These are phyloP conservation scores for Diaporthe aspalathi DNA, from an alignment of 2,329 filamentous ascomycete genomes.

Conservation along the genomic window DNA sequence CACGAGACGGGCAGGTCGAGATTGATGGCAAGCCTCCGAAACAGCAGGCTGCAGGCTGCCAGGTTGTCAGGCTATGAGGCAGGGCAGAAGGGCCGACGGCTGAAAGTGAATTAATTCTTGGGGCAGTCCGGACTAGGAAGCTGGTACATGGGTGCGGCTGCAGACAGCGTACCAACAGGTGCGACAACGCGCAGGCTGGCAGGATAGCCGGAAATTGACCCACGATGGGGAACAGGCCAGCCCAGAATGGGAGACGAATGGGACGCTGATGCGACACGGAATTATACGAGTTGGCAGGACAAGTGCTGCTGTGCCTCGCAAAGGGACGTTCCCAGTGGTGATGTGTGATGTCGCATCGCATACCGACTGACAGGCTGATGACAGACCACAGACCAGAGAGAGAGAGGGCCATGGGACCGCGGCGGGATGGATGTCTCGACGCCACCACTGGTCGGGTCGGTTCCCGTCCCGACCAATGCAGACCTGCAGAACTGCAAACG, in stretches of 20 bases:
- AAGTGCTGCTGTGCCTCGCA: not conserved
- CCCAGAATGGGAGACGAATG: too few relatives aligned
- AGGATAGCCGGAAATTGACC: conserved; percentile 21
- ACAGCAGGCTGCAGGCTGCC: conserved; percentile 22
- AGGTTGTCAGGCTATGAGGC: too few relatives aligned
- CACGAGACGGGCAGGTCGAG: not conserved
- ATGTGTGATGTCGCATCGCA: not conserved
- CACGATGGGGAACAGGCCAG: not conserved
- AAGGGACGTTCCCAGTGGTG: too few relatives aligned
- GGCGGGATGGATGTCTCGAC: too few relatives aligned
- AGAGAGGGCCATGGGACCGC: too few relatives aligned
- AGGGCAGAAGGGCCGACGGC: not conserved
- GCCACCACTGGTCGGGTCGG: too few relatives aligned
- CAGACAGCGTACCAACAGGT: conserved; percentile 28
- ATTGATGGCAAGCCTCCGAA: conserved; percentile 8
- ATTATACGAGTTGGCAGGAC: not conserved
- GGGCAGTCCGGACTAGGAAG: conserved; percentile 24
- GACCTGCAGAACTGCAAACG: not conserved
- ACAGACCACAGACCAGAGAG: too few relatives aligned
- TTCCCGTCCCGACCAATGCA: too few relatives aligned
- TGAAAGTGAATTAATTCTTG: conserved; percentile 5
- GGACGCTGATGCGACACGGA: not conserved
- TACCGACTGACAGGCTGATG: not conserved
- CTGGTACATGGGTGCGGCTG: conserved; percentile 21
- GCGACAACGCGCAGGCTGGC: too few relatives aligned